Evolutionary conservation across 2,329 filamentous ascomycete genomes (phyloP), one percentile per base, ranked within the genome.

Genomic region (Fusarium sp.): DNA sequence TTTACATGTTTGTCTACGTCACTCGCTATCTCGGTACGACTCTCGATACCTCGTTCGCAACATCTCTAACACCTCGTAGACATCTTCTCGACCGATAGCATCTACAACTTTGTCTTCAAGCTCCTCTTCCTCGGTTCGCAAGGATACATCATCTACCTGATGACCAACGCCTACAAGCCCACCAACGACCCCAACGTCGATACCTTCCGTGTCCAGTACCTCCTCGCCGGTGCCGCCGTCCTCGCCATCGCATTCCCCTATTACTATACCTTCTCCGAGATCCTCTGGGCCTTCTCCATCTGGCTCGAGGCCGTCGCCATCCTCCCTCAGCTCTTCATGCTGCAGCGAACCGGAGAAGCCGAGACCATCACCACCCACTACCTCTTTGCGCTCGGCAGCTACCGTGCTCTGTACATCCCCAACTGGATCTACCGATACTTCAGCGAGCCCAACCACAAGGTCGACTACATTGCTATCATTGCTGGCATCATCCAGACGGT

Each of bases 341-440:
- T 99, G 73, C 96, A 99, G 86, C 90, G 96, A 79, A 99, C 96
- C 0, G 97, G 96, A 76, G 96, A 98, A 86, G 97, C 96, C 13
- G 96, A 99, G 86, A 98, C 96, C n/a, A 99, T 99, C 81, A 99
- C 96, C 14, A 98, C 95, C 1, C 96, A 99, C 85, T 99, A 99
- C 83, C 89, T 99, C 47, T 98, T 98, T 80, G 96, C 97, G 16
- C 88, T 99, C 40, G 96, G 96, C 37, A 87, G 92, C 72, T 99
- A 99, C 87, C 90, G 96, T 66, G 94, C 95, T 5, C 88, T 99
- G 66, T 99, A 99, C 85, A 99, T 99, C 77, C 96, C 96, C 76
- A 99, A 99, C 86, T 99, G 96, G 96, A 91, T 98, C 79, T 98
- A 94, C 85, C 89, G 96, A 65, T 98, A 96, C 85, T 89, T 93